Percentiles rank a stretch among this genome's conserved stretches.
Evolutionary conservation across 345 rosid species (phyloP).

Genomic region (Aurinia saxatilis): DNA sequence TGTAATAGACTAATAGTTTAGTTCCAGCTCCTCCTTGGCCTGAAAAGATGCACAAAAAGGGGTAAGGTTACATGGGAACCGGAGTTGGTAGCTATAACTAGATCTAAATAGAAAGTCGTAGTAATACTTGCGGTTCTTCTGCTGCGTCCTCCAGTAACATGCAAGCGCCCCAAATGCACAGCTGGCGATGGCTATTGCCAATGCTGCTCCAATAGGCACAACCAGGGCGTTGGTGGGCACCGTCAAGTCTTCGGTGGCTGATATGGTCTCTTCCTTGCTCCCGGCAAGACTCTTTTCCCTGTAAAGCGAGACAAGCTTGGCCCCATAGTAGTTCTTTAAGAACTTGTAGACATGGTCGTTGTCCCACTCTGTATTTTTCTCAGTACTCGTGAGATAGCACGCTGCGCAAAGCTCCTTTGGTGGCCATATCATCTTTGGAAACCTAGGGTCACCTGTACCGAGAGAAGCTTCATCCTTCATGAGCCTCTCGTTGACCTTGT

Average conservation of each 20-base stretch:
- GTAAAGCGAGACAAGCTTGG: slow-evolving; percentile 52
- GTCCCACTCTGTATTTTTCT: slow-evolving; percentile 50
- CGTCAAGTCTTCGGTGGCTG: slow-evolving; percentile 45
- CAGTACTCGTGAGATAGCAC: slow-evolving; percentile 43
- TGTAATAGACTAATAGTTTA: slow-evolving; percentile 7
- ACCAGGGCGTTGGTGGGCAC: slow-evolving; percentile 67
- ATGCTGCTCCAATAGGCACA: slow-evolving; percentile 94
- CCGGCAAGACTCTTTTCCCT: slow-evolving; percentile 42
- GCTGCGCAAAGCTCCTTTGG: slow-evolving; percentile 76
- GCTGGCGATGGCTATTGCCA: slow-evolving; percentile 95
- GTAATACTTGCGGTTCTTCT: slow-evolving; percentile 93
- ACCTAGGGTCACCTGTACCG: slow-evolving; percentile 70
- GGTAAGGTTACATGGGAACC: background rate
- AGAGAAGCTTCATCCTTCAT: slow-evolving; percentile 78
- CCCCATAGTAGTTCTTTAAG: slow-evolving; percentile 64
- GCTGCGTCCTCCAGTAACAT: slow-evolving; percentile 95
- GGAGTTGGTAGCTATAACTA: slow-evolving; percentile 19
- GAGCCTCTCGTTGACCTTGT: slow-evolving; percentile 75
- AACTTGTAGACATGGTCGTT: slow-evolving; percentile 60
- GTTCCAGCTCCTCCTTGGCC: slow-evolving; percentile 32
- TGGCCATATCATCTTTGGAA: slow-evolving; percentile 95
- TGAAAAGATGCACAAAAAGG: slow-evolving; percentile 10
- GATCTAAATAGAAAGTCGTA: slow-evolving; percentile 52
- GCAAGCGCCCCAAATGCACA: slow-evolving; percentile 98
- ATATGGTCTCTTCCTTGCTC: slow-evolving; percentile 33